A percentile compares a stretch with the other conserved stretches of the same genome.
Conservation (phyloP, 1,284 basidiomycete genomes). For the Bjerkandera adusta region DNA sequence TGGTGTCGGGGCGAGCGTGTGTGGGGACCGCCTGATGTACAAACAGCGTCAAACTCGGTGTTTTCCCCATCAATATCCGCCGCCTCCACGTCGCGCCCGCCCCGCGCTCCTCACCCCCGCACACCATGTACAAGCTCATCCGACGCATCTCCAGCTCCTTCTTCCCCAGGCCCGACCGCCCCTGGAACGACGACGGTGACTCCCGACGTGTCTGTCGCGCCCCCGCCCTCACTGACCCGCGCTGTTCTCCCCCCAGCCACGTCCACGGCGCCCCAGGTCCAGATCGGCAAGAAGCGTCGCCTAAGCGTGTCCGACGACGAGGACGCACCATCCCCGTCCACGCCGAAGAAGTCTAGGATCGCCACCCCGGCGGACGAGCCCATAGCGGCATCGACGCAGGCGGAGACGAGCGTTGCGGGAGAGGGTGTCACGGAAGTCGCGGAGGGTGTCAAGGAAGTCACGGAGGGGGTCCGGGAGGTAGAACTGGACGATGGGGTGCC, state of each 20-base stretch:
- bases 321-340: conserved; percentile 35
- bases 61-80: too few relatives aligned
- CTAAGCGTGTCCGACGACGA: conserved; percentile 52
- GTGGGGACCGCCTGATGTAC: too few relatives aligned
- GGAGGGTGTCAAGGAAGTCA: conserved; percentile 65
- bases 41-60: too few relatives aligned
- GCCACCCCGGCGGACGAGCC: conserved; percentile 36
- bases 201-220: conserved; percentile 12
- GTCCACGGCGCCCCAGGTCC: conserved; percentile 66
- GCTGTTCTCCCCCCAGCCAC: conserved; percentile 51
- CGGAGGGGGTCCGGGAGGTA: conserved; percentile 65
- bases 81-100: too few relatives aligned
- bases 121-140: conserved; percentile 61
- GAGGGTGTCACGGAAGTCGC: conserved; percentile 32
- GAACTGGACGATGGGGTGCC: conserved; percentile 48
- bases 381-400: conserved; percentile 17
- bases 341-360: conserved; percentile 36
- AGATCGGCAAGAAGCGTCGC: conserved; percentile 63
- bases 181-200: conserved; percentile 75
- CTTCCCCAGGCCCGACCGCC: conserved; percentile 65
- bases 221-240: too few relatives aligned
- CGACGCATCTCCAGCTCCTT: conserved; percentile 70
- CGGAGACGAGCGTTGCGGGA: conserved; percentile 21
- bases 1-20: too few relatives aligned
- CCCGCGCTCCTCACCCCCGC: too few relatives aligned